A percentile compares a stretch with the other conserved stretches of the same genome.
Conservation (phyloP, 768 basidiomycete species). For the Amanita phalloides region DNA sequence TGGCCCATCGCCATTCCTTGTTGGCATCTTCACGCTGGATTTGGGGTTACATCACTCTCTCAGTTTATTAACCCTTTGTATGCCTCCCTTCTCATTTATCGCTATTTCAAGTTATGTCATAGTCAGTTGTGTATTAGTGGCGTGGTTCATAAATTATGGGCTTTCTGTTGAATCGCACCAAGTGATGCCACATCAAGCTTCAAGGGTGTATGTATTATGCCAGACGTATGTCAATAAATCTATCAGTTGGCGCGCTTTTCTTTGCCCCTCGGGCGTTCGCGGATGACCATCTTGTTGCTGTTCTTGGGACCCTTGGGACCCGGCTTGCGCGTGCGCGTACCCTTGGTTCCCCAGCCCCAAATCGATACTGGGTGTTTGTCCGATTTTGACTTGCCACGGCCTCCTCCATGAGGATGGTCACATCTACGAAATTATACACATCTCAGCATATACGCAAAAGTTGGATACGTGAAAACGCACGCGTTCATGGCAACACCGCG, state of each 20-base stretch:
- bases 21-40: no score
- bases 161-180: no score
- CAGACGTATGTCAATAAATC: neutral
- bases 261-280: constrained; percentile 72
- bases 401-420: constrained; percentile 95
- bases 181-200: no score
- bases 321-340: constrained; percentile 86
- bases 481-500: constrained; percentile 98
- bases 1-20: no score
- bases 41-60: no score
- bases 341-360: constrained; percentile 91
- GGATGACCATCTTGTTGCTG: constrained; percentile 83
- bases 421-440: constrained; percentile 46
- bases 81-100: no score
- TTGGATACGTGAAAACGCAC: constrained; percentile 31
- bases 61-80: no score
- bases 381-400: constrained; percentile 95
- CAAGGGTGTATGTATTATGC: no score
- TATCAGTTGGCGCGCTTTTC: constrained; percentile 34
- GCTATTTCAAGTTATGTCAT: no score
- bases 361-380: constrained; percentile 89
- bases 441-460: neutral
- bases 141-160: no score
- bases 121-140: no score
- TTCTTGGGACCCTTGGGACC: constrained; percentile 86